Base-by-base conservation (phyloP, 2,329 filamentous ascomycete species). In the Alternaria sp. region DNA sequence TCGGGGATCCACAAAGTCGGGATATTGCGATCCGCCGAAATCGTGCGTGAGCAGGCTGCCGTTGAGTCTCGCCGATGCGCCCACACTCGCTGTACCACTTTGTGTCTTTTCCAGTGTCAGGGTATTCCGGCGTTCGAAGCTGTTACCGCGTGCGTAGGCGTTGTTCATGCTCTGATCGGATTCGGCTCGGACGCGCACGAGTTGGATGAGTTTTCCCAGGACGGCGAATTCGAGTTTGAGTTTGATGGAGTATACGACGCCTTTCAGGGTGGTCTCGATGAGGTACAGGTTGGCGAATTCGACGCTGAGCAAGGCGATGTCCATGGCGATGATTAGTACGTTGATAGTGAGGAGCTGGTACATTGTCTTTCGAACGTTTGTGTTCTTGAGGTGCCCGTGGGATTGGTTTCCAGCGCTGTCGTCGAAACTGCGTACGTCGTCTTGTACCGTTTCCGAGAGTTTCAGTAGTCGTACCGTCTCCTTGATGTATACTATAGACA, bases 181-280 rank as follows among this genome's bases (percentile, higher is more conserved):
- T 30, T 64, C 67, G 13, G 62, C 65, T 45, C 68, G 67, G 47
- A 66, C 62, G 45, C 62, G 78, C 43, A 74, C 74, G 25, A 79
- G 69, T 40, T 77, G 72, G 15, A 84, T 81, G 4, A 85, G 71
- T 36, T 80, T 79, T 26, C 86, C 80, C 10, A 89, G 77, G 44
- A 89, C 83, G 15, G 85, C 83, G 64, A 85, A 84, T 73, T 89
- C 87, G n/a, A 87, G 81, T 63, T 86, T 86, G 44, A 86, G 78
- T 67, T 84, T 84, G 67, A 84, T 73, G 47, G 77, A 80, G 70
- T 84, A 84, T 6, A 82, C 78, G 19, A 81, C 80, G 21, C 75
- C 79, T 63, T 83, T 83, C 4, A 82, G 67, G 1, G 79, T 78
- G 9, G 74, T 76, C 60, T 78, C 69, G 19, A 79, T 74, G n/a